Base-by-base conservation (phyloP, 495 filamentous ascomycete genomes). In the Penicillium paxilli region DNA sequence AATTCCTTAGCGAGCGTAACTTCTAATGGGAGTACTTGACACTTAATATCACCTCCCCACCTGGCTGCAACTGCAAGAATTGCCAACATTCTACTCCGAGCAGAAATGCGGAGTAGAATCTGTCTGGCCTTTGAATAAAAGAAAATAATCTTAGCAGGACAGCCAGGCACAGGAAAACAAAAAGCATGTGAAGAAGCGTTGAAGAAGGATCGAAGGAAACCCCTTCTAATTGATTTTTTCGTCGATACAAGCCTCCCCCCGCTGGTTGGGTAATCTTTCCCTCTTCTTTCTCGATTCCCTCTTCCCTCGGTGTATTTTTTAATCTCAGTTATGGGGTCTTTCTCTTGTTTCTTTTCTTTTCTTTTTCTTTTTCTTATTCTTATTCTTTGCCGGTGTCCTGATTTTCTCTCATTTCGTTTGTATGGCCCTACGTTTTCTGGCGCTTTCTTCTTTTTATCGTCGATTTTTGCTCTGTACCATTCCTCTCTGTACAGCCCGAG, bases 1-100 rank as follows among this genome's bases (percentile, higher is more conserved):
- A 70, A 33, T 80, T 80, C 66, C 66, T 80, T 24, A 46, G 66
- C 38, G 74, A 79, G 28, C 70, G 74, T 47, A 74, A 74, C 62
- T 80, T 80, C 48, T 80, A 72, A 73, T n/a, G n/a, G 23, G 40
- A 10, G 16, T 33, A 22, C 30, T 6, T 46, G 30, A 21, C 17
- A 50, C 44, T 49, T 19, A 47, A 45, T 41, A 20, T 65, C 53
- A 32, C 42, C 20, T 58, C 50, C 20, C 51, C 6, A 16, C 35
- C 35, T n/a, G 11, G n/a, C 16, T 16, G 16, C 35, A 16, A 38
- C 35, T 38, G 35, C 16, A 38, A 38, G 1, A 16, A 28, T 28
- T 11, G 26, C 26, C 5, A 28, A 28, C 11, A 28, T 11, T 11
- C 26, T 28, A 28, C 11, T 28, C 5, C 26, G 26, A 28, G 26